Evolutionary conservation across 495 filamentous ascomycete genomes (phyloP).

Genomic region (Penicillium steckii): DNA sequence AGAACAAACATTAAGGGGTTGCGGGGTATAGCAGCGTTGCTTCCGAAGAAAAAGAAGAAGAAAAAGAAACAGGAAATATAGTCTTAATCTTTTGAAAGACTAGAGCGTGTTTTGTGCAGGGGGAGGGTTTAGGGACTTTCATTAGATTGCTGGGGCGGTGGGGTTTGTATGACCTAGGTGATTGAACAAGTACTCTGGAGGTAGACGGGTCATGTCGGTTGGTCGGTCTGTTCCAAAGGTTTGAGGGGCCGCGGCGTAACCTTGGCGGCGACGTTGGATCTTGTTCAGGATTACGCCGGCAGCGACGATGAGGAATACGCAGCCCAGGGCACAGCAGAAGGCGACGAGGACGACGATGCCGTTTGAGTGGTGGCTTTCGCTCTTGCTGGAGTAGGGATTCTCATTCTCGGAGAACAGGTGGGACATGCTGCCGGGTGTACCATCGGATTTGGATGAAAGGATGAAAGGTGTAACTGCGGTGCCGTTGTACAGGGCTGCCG

Average conservation of each 20-base stretch:
- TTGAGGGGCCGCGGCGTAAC: constrained; percentile 80
- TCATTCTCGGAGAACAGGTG: constrained; percentile 74
- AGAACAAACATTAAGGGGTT: constrained; percentile 37
- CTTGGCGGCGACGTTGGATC: constrained; percentile 78
- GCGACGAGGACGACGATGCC: constrained; percentile 89
- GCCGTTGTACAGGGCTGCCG: constrained; percentile 86
- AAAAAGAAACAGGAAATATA: constrained; percentile 14
- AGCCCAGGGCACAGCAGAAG: constrained; percentile 83
- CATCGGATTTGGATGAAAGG: constrained; percentile 64
- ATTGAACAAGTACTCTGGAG: constrained; percentile 77
- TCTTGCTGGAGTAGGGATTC: constrained; percentile 57
- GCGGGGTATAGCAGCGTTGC: constrained; percentile 34
- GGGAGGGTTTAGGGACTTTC: constrained; percentile 1
- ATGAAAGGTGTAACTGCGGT: constrained; percentile 73
- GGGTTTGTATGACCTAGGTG: constrained; percentile 43
- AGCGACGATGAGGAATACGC: constrained; percentile 85
- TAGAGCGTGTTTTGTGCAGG: constrained; percentile 17
- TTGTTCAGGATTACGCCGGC: constrained; percentile 81
- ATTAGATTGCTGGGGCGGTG: constrained; percentile 39
- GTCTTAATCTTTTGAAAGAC: constrained; percentile 25
- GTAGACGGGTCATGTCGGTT: constrained; percentile 74
- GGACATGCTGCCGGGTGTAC: constrained; percentile 68
- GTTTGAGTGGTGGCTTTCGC: constrained; percentile 65
- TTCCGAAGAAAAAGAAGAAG: constrained; percentile 21
- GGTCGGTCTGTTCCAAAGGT: constrained; percentile 66